Conservation (phyloP, 192 early-diverging fungal species). For the Linnemannia elongata region DNA sequence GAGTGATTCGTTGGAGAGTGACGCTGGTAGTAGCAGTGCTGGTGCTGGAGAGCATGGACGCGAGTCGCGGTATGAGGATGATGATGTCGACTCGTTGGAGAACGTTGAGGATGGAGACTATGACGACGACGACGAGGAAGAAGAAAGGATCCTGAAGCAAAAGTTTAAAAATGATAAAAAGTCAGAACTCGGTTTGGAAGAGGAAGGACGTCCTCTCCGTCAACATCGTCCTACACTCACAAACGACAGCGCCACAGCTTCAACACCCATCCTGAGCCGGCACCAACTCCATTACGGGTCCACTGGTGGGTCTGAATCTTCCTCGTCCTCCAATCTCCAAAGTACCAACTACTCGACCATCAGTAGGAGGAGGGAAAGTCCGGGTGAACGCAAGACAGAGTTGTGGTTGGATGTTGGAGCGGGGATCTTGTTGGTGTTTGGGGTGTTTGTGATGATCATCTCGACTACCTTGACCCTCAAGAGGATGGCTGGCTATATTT, state of each 20-base stretch:
- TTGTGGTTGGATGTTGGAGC: constrained; percentile 57
- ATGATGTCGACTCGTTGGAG: constrained; percentile 16
- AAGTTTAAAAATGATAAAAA: neutral
- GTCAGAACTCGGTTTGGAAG: neutral
- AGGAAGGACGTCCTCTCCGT: neutral
- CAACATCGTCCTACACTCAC: neutral
- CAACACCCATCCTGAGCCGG: neutral
- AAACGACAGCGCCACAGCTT: neutral
- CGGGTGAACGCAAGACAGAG: constrained; percentile 18
- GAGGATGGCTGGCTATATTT: constrained; percentile 32
- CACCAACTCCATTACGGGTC: neutral
- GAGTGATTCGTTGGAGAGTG: neutral
- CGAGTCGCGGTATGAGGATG: constrained; percentile 10
- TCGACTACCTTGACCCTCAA: constrained; percentile 41
- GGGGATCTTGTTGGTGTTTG: constrained; percentile 59
- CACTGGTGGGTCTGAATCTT: neutral
- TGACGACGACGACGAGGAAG: constrained; percentile 9
- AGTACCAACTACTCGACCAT: neutral
- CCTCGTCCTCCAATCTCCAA: neutral
- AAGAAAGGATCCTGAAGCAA: constrained; percentile 11
- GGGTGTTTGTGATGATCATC: constrained; percentile 60
- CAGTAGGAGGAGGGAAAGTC: neutral
- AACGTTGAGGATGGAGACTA: neutral
- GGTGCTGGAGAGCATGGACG: constrained; percentile 9
- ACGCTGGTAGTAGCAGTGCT: no score